Conservation (phyloP, 2,329 filamentous ascomycete genomes). For the Cadophora luteo-olivacea region DNA sequence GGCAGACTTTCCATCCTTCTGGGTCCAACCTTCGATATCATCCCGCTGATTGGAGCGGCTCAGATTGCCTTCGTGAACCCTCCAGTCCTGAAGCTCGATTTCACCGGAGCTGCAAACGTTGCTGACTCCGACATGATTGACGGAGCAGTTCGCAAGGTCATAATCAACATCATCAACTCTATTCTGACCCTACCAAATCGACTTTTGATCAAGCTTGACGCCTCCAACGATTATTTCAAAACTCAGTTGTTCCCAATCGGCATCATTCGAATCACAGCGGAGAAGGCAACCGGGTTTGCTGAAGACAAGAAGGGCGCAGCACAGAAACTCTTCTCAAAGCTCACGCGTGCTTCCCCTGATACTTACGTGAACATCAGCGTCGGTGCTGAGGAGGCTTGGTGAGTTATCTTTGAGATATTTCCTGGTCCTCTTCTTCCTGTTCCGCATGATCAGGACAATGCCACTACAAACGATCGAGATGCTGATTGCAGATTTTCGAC, state of each 20-base stretch:
- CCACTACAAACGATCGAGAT: neutral
- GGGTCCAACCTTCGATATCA: conserved; percentile 21
- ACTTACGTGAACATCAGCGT: conserved; percentile 23
- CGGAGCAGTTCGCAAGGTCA: conserved; percentile 23
- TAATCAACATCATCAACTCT: conserved; percentile 26
- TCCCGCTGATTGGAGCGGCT: conserved; percentile 28
- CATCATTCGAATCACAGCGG: conserved; percentile 25
- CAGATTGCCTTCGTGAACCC: conserved; percentile 30
- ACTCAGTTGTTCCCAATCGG: conserved; percentile 23
- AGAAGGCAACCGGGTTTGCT: conserved; percentile 25
- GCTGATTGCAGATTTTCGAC: neutral
- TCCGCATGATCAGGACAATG: no score
- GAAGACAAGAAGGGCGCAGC: conserved; percentile 17
- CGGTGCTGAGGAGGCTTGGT: conserved; percentile 25
- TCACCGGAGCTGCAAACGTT: conserved; percentile 27
- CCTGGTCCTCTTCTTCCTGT: no score
- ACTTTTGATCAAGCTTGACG: conserved; percentile 25
- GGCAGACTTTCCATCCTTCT: conserved; percentile 26
- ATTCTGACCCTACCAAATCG: conserved; percentile 26
- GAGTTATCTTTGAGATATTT: neutral
- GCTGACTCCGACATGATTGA: conserved; percentile 27
- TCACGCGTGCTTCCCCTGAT: conserved; percentile 24
- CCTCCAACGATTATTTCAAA: conserved; percentile 30
- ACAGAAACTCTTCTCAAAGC: conserved; percentile 27
- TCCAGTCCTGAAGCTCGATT: conserved; percentile 25